Evolutionary conservation across 768 basidiomycete genomes (phyloP).

Genomic region (Mycena kentingensis): DNA sequence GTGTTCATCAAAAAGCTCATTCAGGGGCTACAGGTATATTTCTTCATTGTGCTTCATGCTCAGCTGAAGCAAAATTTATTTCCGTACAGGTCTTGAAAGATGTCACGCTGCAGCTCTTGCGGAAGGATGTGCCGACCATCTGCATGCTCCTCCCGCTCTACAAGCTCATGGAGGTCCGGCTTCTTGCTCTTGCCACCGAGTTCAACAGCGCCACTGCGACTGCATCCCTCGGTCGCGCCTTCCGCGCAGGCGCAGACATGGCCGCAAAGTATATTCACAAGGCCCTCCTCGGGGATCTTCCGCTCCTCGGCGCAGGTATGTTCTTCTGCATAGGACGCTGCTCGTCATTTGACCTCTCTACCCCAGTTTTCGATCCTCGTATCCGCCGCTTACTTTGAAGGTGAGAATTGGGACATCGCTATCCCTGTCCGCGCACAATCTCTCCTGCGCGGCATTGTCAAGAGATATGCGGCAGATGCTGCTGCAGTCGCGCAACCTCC

Average conservation of each 20-base stretch:
- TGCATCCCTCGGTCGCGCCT: too few species aligned
- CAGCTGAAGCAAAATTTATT: too few species aligned
- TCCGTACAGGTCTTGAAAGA: too few species aligned
- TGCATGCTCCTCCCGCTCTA: slow-evolving; percentile 7
- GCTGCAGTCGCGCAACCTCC: too few species aligned
- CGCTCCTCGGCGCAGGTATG: neutral
- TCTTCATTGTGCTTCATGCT: too few species aligned
- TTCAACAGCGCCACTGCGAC: too few species aligned
- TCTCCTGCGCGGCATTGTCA: slow-evolving; percentile 1
- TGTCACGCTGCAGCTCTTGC: slow-evolving; percentile 8
- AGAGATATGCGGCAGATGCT: neutral
- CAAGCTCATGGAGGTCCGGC: neutral
- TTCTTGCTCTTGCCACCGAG: neutral
- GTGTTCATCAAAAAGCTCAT: too few species aligned
- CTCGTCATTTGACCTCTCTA: neutral
- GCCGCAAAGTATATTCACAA: too few species aligned
- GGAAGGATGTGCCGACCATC: slow-evolving; percentile 12
- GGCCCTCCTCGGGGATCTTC: slow-evolving; percentile 5
- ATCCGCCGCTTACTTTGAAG: neutral
- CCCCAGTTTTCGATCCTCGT: neutral
- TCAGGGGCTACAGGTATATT: too few species aligned
- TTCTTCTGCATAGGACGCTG: slow-evolving; percentile 1
- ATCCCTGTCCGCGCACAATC: neutral
- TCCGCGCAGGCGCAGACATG: too few species aligned
- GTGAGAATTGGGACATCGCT: neutral